These are phyloP conservation scores for Pilaira anomala DNA, from an alignment of 192 early-diverging fungal genomes.

Conservation along the genomic window DNA sequence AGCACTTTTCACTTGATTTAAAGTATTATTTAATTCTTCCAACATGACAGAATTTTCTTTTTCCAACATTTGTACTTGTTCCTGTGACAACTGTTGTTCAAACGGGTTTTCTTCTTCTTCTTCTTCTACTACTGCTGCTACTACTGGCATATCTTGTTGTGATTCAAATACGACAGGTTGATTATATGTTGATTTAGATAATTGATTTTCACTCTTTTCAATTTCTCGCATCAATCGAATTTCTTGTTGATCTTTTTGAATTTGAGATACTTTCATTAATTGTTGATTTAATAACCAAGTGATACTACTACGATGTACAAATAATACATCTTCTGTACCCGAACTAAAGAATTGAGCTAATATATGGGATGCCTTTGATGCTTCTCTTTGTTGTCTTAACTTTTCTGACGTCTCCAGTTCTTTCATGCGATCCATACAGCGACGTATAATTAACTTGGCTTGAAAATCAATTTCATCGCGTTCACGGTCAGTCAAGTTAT, in stretches of 20 bases:
- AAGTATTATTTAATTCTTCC: slow-evolving; percentile 64
- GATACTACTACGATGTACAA: slow-evolving; percentile 67
- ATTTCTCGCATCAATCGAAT: slow-evolving; percentile 61
- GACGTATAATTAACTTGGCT: slow-evolving; percentile 53
- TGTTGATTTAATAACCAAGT: slow-evolving; percentile 65
- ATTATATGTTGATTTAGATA: slow-evolving; percentile 16
- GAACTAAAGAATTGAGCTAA: slow-evolving; percentile 4
- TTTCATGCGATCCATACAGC: slow-evolving; percentile 57
- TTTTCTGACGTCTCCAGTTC: slow-evolving; percentile 52
- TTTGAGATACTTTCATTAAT: slow-evolving; percentile 59
- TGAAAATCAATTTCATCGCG: slow-evolving; percentile 68
- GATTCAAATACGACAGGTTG: background rate
- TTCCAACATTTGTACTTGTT: slow-evolving; percentile 63
- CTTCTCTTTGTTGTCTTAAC: slow-evolving; percentile 25
- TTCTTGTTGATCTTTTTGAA: slow-evolving; percentile 74
- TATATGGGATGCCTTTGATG: background rate
- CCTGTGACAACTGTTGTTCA: slow-evolving; percentile 43
- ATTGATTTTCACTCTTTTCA: slow-evolving; percentile 57
- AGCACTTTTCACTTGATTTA: slow-evolving; percentile 65
- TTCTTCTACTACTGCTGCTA: background rate
- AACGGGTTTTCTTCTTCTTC: slow-evolving; percentile 37
- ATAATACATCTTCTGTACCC: slow-evolving; percentile 48
- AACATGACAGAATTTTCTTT: slow-evolving; percentile 66
- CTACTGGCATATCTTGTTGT: background rate
- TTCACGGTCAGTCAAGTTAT: slow-evolving; percentile 55